phyloP scores from a whole-genome alignment of 2,329 filamentous ascomycete species.

The Alternaria panax region DNA sequence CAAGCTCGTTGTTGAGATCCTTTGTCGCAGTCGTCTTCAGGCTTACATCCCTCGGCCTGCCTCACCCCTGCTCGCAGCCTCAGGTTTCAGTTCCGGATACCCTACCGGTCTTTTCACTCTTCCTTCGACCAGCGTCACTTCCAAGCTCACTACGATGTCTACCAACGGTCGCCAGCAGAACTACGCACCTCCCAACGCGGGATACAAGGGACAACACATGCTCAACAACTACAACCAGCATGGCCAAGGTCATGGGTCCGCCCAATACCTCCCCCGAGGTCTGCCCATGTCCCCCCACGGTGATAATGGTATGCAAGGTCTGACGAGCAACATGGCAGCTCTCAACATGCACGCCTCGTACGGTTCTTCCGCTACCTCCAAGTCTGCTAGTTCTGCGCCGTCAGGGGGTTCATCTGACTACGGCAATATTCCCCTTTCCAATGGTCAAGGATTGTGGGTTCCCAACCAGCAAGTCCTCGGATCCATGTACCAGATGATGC shows the following conservation, averaged over 20 bases:
- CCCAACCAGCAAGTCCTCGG: slow-evolving; percentile 47
- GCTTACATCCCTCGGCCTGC: slow-evolving; percentile 13
- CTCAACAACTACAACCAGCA: slow-evolving; percentile 39
- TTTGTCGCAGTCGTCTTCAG: slow-evolving; percentile 16
- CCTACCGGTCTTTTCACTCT: neutral
- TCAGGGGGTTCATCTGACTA: slow-evolving; percentile 47
- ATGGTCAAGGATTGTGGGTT: slow-evolving; percentile 50
- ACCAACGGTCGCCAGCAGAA: slow-evolving; percentile 43
- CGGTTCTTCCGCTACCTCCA: slow-evolving; percentile 41
- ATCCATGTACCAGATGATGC: slow-evolving; percentile 47
- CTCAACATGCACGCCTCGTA: slow-evolving; percentile 48
- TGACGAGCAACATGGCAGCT: slow-evolving; percentile 47
- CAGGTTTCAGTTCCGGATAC: slow-evolving; percentile 4
- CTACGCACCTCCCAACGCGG: slow-evolving; percentile 33
- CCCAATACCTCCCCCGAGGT: slow-evolving; percentile 48
- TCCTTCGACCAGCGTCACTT: slow-evolving; percentile 4
- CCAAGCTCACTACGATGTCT: slow-evolving; percentile 30
- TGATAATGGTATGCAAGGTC: slow-evolving; percentile 42
- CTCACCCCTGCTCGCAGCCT: slow-evolving; percentile 13
- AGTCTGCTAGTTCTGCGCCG: slow-evolving; percentile 43
- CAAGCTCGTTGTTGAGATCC: slow-evolving; percentile 24
- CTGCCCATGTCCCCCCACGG: slow-evolving; percentile 43
- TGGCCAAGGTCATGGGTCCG: slow-evolving; percentile 40
- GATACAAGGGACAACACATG: slow-evolving; percentile 46
- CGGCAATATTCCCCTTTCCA: slow-evolving; percentile 40